Evolutionary conservation across 1,284 basidiomycete species (phyloP).

Genomic region (Hortiboletus rubellus): DNA sequence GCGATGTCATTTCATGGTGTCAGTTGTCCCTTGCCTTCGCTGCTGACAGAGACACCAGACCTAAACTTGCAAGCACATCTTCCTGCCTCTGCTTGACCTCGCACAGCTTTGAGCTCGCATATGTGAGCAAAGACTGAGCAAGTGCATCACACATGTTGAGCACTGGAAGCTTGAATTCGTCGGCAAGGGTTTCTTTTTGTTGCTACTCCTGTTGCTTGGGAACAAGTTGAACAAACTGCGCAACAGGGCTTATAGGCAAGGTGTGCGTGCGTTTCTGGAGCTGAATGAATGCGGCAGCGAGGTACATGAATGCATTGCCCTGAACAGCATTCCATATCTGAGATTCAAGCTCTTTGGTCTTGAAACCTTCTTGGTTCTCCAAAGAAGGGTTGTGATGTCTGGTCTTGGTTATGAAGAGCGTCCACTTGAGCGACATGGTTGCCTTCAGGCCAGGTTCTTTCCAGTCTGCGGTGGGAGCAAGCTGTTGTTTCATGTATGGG

Average conservation of each 20-base stretch:
- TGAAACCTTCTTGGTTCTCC: slow-evolving; percentile 66
- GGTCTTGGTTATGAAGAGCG: slow-evolving; percentile 76
- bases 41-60: slow-evolving; percentile 44
- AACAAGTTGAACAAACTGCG: slow-evolving; percentile 39
- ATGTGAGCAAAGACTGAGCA: slow-evolving; percentile 71
- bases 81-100: slow-evolving; percentile 92
- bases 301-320: slow-evolving; percentile 80
- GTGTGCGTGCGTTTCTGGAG: slow-evolving; percentile 48
- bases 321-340: slow-evolving; percentile 81
- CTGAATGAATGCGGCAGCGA: slow-evolving; percentile 55
- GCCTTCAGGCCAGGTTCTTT: slow-evolving; percentile 76
- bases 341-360: slow-evolving; percentile 76
- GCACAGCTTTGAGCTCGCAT: slow-evolving; percentile 83
- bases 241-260: slow-evolving; percentile 47
- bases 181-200: slow-evolving; percentile 57
- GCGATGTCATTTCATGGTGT: slow-evolving; percentile 79
- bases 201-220: slow-evolving; percentile 55
- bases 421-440: slow-evolving; percentile 81
- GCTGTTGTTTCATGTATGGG: slow-evolving; percentile 56
- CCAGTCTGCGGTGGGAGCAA: slow-evolving; percentile 59
- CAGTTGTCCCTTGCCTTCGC: slow-evolving; percentile 40
- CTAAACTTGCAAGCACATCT: slow-evolving; percentile 68
- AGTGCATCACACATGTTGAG: slow-evolving; percentile 71
- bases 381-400: slow-evolving; percentile 67
- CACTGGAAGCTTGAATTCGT: slow-evolving; percentile 67